Conservation (phyloP, 192 early-diverging fungal species). For the Spizellomyces sp. region DNA sequence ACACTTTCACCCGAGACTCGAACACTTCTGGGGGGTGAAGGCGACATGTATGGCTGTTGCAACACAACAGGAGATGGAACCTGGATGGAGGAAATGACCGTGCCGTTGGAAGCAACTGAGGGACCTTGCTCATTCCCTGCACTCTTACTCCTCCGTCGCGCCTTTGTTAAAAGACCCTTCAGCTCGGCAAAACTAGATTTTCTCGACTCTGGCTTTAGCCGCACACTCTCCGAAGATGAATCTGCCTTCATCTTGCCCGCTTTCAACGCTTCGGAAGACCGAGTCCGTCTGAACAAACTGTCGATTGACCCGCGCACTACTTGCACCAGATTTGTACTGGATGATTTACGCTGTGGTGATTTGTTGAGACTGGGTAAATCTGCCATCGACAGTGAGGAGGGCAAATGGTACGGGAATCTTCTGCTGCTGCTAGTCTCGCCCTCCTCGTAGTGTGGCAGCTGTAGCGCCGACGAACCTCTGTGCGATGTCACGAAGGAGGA, state of each 20-base stretch:
- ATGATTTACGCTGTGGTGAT: constrained; percentile 12
- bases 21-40: background rate
- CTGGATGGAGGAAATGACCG: background rate
- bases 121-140: background rate
- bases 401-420: background rate
- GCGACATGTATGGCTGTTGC: background rate
- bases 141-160: constrained; percentile 4
- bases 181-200: background rate
- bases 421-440: too few relatives aligned
- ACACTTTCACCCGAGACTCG: constrained; percentile 1
- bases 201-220: background rate
- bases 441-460: too few relatives aligned
- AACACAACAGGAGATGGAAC: background rate
- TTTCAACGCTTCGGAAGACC: background rate
- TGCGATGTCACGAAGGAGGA: too few relatives aligned
- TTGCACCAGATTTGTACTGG: constrained; percentile 7
- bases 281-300: constrained; percentile 8
- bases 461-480: too few relatives aligned
- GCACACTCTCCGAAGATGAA: background rate
- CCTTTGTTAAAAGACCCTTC: background rate
- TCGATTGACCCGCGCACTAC: constrained; percentile 5
- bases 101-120: background rate
- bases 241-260: background rate
- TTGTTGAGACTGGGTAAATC: background rate
- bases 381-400: constrained; percentile 9